Evolutionary conservation across 2,329 filamentous ascomycete species (phyloP).

Genomic region (Thelonectria rubi): DNA sequence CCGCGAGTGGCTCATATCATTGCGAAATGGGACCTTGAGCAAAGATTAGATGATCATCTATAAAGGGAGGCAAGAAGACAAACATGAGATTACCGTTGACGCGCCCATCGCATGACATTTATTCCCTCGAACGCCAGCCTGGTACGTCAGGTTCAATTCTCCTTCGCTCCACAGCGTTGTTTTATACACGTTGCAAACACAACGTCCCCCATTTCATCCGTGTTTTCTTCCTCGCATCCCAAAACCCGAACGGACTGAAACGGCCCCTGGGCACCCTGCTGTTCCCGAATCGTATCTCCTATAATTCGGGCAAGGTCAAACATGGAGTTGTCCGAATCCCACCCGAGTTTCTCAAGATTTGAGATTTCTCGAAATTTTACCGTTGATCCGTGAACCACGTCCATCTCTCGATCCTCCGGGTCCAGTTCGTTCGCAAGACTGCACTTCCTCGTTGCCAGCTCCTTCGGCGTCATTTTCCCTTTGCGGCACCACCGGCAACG

Average conservation of each 20-base stretch:
- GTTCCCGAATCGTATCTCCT: conserved; percentile 1
- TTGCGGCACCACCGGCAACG: background rate
- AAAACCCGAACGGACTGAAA: background rate
- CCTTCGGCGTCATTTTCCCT: background rate
- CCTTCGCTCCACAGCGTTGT: too few relatives aligned
- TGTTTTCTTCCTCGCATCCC: too few relatives aligned
- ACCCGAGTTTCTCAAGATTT: background rate
- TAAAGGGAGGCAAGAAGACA: too few relatives aligned
- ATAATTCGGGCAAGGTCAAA: background rate
- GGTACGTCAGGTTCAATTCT: too few relatives aligned
- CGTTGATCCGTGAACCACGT: background rate
- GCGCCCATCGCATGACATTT: too few relatives aligned
- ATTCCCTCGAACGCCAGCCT: too few relatives aligned
- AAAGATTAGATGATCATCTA: too few relatives aligned
- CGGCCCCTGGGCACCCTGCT: background rate
- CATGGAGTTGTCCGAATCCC: conserved; percentile 1
- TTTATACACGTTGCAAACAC: too few relatives aligned
- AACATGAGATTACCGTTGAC: too few relatives aligned
- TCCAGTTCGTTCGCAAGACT: background rate
- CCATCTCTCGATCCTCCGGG: conserved; percentile 1
- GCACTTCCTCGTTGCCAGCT: conserved; percentile 4
- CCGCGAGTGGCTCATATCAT: too few relatives aligned
- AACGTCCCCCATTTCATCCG: too few relatives aligned
- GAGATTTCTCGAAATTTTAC: background rate
- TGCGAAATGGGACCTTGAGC: too few relatives aligned